These are phyloP conservation scores for Penicillium sp. DNA, from an alignment of 2,329 filamentous ascomycete species.

Conservation along the genomic window DNA sequence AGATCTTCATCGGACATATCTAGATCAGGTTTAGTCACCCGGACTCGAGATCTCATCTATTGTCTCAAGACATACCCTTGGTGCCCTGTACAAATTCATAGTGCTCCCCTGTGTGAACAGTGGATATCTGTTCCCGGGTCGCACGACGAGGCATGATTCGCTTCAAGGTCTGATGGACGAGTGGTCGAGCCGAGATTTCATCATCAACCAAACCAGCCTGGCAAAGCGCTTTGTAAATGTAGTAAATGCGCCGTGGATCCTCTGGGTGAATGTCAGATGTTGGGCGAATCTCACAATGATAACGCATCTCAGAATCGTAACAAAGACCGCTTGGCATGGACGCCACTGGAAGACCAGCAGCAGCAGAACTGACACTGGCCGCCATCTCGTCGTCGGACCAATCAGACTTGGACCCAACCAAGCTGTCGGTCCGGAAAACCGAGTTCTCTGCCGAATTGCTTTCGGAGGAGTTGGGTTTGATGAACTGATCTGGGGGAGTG, in stretches of 20 bases:
- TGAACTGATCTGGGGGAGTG: constrained; percentile 21
- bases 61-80: constrained; percentile 33
- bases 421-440: constrained; percentile 30
- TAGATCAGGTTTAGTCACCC: constrained; percentile 30
- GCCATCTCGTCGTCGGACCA: constrained; percentile 39
- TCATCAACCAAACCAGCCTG: constrained; percentile 74
- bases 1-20: constrained; percentile 61
- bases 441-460: constrained; percentile 20
- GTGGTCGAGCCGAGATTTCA: constrained; percentile 51
- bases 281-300: constrained; percentile 80
- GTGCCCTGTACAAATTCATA: constrained; percentile 72
- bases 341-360: constrained; percentile 43
- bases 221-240: constrained; percentile 88
- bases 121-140: constrained; percentile 73
- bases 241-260: constrained; percentile 86
- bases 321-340: constrained; percentile 73
- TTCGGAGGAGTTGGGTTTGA: constrained; percentile 28
- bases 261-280: constrained; percentile 80
- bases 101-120: constrained; percentile 76
- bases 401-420: constrained; percentile 42
- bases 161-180: constrained; percentile 56
- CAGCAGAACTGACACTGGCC: not conserved
- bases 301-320: constrained; percentile 94
- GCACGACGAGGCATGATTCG: constrained; percentile 78
- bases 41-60: not conserved